Evolutionary conservation across 495 filamentous ascomycete species (phyloP).

Genomic region (Parathielavia hyrcaniae): DNA sequence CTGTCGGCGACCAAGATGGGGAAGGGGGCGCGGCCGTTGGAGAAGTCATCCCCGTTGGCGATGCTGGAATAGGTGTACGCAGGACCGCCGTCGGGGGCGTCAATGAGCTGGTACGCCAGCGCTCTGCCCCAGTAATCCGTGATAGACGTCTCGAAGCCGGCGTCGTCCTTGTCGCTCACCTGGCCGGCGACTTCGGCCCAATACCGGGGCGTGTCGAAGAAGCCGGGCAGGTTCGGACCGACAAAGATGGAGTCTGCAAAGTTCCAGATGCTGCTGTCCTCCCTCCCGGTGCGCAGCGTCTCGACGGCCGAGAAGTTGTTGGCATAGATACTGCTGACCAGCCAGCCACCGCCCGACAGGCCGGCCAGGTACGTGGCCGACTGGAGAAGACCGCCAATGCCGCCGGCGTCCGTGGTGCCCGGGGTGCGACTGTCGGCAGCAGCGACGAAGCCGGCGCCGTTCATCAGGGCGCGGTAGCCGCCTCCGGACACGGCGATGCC

Average conservation of each 20-base stretch:
- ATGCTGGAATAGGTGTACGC: slow-evolving; percentile 86
- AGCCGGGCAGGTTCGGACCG: slow-evolving; percentile 36
- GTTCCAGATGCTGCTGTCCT: slow-evolving; percentile 60
- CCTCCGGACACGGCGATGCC: slow-evolving; percentile 60
- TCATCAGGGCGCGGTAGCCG: slow-evolving; percentile 83
- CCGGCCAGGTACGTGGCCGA: slow-evolving; percentile 77
- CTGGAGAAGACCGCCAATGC: slow-evolving; percentile 81
- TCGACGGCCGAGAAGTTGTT: slow-evolving; percentile 85
- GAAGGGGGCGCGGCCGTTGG: slow-evolving; percentile 66
- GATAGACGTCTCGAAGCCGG: slow-evolving; percentile 68
- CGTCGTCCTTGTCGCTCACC: slow-evolving; percentile 59
- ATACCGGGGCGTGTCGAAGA: slow-evolving; percentile 53
- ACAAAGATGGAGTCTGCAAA: slow-evolving; percentile 69
- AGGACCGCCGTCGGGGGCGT: slow-evolving; percentile 68
- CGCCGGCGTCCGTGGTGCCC: slow-evolving; percentile 58
- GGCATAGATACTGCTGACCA: slow-evolving; percentile 74
- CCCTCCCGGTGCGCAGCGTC: slow-evolving; percentile 51
- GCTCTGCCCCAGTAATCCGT: slow-evolving; percentile 87
- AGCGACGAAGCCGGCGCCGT: slow-evolving; percentile 78
- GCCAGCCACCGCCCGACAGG: slow-evolving; percentile 82
- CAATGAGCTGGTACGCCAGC: slow-evolving; percentile 77
- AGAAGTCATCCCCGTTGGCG: slow-evolving; percentile 59
- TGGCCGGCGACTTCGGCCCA: slow-evolving; percentile 57
- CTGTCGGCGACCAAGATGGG: slow-evolving; percentile 76
- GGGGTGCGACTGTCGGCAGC: slow-evolving; percentile 75